Evolutionary conservation across 306 rosid genomes (phyloP).

Genomic region (Arachis hypogaea): DNA sequence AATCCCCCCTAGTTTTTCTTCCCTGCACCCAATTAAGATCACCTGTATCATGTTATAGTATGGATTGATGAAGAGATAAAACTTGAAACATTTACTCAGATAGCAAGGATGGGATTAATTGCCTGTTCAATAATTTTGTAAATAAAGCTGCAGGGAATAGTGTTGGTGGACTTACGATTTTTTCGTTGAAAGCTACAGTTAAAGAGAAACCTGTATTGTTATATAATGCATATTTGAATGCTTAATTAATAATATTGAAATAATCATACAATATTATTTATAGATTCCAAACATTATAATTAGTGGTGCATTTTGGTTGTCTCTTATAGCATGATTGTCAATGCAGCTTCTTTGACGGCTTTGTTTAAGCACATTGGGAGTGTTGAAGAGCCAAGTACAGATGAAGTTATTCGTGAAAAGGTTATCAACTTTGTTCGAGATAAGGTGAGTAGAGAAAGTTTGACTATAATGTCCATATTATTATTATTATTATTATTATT

Average conservation of each 20-base stretch:
- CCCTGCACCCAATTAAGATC: slow-evolving; percentile 2
- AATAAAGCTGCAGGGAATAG: slow-evolving; percentile 10
- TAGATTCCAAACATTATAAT: slow-evolving; percentile 18
- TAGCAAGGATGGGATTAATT: slow-evolving; percentile 21
- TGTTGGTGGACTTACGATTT: slow-evolving; percentile 5
- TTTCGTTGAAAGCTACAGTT: slow-evolving; percentile 5
- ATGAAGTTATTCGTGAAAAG: slow-evolving; percentile 83
- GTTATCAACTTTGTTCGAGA: slow-evolving; percentile 87
- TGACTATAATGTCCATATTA: slow-evolving; percentile 19
- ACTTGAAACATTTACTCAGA: slow-evolving; percentile 23
- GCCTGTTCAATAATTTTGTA: slow-evolving; percentile 31
- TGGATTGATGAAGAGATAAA: slow-evolving; percentile 17
- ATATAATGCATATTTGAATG: not conserved
- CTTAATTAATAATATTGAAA: not conserved
- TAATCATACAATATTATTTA: slow-evolving; percentile 12
- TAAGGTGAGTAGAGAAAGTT: slow-evolving; percentile 57
- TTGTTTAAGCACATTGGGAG: slow-evolving; percentile 91
- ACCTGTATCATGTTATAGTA: slow-evolving; percentile 13
- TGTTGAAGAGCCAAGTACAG: slow-evolving; percentile 76
- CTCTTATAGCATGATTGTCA: slow-evolving; percentile 45
- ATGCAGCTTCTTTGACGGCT: slow-evolving; percentile 88
- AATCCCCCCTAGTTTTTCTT: not conserved
- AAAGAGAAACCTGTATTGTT: not conserved
- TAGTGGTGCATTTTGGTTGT: slow-evolving; percentile 22
- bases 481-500: not conserved